Evolutionary conservation across 2,329 filamentous ascomycete genomes (phyloP), one percentile per base, ranked within the genome.

Genomic region (Hypoxylon sp.): DNA sequence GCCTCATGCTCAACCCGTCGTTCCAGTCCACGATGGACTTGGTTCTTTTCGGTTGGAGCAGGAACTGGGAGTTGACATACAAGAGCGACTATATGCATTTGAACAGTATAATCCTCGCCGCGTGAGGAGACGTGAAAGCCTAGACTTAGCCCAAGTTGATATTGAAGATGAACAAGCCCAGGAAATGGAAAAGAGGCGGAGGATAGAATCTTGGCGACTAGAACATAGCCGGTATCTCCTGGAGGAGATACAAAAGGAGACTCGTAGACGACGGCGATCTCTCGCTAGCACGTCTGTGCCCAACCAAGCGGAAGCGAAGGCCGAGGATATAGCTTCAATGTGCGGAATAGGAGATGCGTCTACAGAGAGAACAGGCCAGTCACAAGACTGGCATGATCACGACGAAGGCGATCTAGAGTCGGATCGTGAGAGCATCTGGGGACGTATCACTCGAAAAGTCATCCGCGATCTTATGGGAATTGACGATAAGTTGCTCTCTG

Each of bases 11-110:
- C 83, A 86, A 17, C 90, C 92, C 0, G 88, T 97, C 1, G 86
- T 99, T n/a, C 96, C 96, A 0, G 89, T 90, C 0, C 96, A 99
- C 77, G 94, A 99, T 83, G 96, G 96, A 1, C 81, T 98, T 50
- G 96, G 96, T 3, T 93, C 91, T 5, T 99, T 99, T 79, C 88
- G 84, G 80, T 67, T 93, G 76, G 78, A 93, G 81, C 77, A 88
- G 71, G 81, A 87, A 77, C 76, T 86, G 71, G 83, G 83, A 1
- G 76, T 80, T 1, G 86, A 89, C 47, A 85, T 94, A 22, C 94
- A 97, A 77, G 92, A 97, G 68, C 92, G 95, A 71, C 82, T 98
- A 51, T 98, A 94, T 85, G 91, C 93, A 67, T 96, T 97, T 78
- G 95, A 98, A 79, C 88, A 89, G 70, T 93, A 91, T 80, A 97